Conservation (phyloP, 2,329 filamentous ascomycete species). For the Fusarium proliferatum region DNA sequence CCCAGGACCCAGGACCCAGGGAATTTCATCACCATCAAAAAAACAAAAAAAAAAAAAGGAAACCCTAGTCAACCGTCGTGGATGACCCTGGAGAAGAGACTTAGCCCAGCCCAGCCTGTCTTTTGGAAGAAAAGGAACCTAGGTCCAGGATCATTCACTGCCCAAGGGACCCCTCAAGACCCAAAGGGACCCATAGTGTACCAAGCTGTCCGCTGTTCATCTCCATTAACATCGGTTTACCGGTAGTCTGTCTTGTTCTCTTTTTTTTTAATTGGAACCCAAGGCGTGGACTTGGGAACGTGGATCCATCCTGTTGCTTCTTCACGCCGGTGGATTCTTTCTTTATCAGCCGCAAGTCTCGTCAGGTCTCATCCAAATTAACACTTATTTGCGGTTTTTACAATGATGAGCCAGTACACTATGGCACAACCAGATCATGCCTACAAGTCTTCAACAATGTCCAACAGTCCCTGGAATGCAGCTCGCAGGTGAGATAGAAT, state of each 20-base stretch:
- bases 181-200: slow-evolving; percentile 46
- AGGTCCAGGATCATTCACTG: slow-evolving; percentile 46
- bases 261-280: slow-evolving; percentile 42
- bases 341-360: slow-evolving; percentile 48
- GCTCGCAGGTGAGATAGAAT: slow-evolving; percentile 62
- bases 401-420: slow-evolving; percentile 53
- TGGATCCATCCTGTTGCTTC: slow-evolving; percentile 35
- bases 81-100: slow-evolving; percentile 42
- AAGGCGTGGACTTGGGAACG: slow-evolving; percentile 32
- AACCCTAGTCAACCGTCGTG: slow-evolving; percentile 45
- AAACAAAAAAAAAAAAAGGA: slow-evolving; percentile 37
- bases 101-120: slow-evolving; percentile 34
- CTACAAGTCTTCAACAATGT: slow-evolving; percentile 59
- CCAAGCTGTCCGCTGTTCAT: slow-evolving; percentile 36
- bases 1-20: slow-evolving; percentile 43
- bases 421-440: slow-evolving; percentile 62
- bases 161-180: slow-evolving; percentile 38
- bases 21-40: slow-evolving; percentile 42
- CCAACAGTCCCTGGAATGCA: slow-evolving; percentile 62
- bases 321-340: slow-evolving; percentile 44
- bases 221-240: slow-evolving; percentile 39
- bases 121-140: slow-evolving; percentile 37
- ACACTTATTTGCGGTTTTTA: slow-evolving; percentile 41
- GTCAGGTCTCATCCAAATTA: slow-evolving; percentile 39
- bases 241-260: slow-evolving; percentile 25